phyloP scores from a whole-genome alignment of 148 eudicot species.

The Spergularia bocconei region DNA sequence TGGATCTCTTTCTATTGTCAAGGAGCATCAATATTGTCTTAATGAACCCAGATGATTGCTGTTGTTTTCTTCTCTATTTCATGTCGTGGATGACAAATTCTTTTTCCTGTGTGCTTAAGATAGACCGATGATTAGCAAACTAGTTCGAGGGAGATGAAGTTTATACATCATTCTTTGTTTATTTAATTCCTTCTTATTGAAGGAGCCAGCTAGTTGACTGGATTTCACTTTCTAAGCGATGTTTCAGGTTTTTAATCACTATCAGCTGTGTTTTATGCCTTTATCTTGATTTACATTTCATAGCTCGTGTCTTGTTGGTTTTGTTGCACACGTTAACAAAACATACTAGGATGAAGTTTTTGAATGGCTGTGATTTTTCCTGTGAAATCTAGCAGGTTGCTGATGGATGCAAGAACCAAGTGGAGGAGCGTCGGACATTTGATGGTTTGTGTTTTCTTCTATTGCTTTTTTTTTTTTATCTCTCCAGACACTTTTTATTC shows the following conservation, averaged over 20 bases:
- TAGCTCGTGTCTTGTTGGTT: background rate
- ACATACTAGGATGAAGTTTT: background rate
- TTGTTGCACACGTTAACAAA: background rate
- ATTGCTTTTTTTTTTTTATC: background rate
- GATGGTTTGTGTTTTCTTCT: slow-evolving; percentile 34
- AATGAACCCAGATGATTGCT: background rate
- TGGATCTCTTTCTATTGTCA: background rate
- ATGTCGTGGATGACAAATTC: background rate
- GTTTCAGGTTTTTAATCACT: background rate
- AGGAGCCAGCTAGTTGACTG: background rate
- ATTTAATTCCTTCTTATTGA: background rate
- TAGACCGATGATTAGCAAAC: background rate
- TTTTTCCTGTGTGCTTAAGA: background rate
- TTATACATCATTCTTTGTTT: background rate
- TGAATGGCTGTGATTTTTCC: slow-evolving; percentile 1
- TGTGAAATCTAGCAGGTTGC: slow-evolving; percentile 34
- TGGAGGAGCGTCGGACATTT: slow-evolving; percentile 13
- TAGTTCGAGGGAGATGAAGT: background rate
- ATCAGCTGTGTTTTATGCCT: background rate
- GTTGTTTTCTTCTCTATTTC: background rate
- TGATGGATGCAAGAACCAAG: slow-evolving; percentile 31
- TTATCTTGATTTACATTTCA: background rate
- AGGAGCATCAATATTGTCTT: background rate
- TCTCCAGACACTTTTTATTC: background rate
- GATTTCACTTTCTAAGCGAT: background rate